Conservation (phyloP, 441 rosid species). For the Arabidopsis lyrata region DNA sequence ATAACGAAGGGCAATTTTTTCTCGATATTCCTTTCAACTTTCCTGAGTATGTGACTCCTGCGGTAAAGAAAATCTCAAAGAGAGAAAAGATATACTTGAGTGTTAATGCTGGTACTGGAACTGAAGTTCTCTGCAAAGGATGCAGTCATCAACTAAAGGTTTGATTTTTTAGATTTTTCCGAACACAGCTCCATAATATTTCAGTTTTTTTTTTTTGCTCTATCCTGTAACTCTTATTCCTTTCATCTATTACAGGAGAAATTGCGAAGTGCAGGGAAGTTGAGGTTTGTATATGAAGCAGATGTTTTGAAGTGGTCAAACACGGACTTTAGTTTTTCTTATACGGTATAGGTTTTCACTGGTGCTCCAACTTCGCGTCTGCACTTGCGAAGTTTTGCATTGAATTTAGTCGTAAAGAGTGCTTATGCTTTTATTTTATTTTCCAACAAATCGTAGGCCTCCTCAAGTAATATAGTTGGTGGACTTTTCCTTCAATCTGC, state of each 20-base stretch:
- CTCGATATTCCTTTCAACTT: slow-evolving; percentile 78
- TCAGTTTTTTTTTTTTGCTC: slow-evolving; percentile 5
- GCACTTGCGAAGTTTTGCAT: slow-evolving; percentile 26
- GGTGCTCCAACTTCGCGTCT: slow-evolving; percentile 12
- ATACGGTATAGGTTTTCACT: slow-evolving; percentile 59
- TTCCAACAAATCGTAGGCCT: slow-evolving; percentile 54
- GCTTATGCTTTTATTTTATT: slow-evolving; percentile 7
- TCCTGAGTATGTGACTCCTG: slow-evolving; percentile 87
- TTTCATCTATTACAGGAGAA: slow-evolving; percentile 59
- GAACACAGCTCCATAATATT: slow-evolving; percentile 14
- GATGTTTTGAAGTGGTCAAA: slow-evolving; percentile 87
- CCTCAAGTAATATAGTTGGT: slow-evolving; percentile 70
- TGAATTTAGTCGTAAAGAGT: slow-evolving; percentile 19
- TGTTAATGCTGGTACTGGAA: slow-evolving; percentile 70
- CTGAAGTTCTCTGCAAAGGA: slow-evolving; percentile 72
- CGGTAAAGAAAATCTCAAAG: slow-evolving; percentile 72
- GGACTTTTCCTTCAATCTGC: slow-evolving; percentile 88
- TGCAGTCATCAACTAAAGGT: slow-evolving; percentile 95
- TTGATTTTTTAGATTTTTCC: slow-evolving; percentile 40
- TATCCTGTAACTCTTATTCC: slow-evolving; percentile 11
- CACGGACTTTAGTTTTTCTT: slow-evolving; percentile 75
- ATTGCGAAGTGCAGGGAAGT: slow-evolving; percentile 64
- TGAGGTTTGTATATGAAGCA: slow-evolving; percentile 75
- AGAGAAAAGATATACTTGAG: slow-evolving; percentile 80
- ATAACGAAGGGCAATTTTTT: slow-evolving; percentile 60